phyloP scores from a whole-genome alignment of 352 stramenopile genomes.

The Phytophthora idaei region DNA sequence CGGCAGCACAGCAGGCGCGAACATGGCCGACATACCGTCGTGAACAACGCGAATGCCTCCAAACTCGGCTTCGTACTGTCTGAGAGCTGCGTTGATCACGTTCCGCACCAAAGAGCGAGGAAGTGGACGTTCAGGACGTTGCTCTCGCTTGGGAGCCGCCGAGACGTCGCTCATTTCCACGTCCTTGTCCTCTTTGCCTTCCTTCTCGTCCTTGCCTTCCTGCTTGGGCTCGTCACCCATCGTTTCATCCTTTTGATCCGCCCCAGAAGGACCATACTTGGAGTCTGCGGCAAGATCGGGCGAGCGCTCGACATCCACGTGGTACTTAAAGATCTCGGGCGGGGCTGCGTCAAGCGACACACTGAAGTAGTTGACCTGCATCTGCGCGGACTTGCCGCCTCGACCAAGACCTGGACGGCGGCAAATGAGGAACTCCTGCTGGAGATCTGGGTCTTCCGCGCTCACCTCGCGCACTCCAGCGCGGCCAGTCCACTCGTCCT shows the following conservation, averaged over 20 bases:
- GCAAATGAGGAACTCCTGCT: slow-evolving; percentile 53
- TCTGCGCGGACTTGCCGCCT: slow-evolving; percentile 40
- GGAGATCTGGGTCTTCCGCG: slow-evolving; percentile 48
- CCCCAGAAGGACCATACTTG: slow-evolving; percentile 57
- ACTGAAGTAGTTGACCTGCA: slow-evolving; percentile 74
- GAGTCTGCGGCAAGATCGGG: slow-evolving; percentile 37
- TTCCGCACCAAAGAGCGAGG: slow-evolving; percentile 58
- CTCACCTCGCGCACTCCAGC: slow-evolving; percentile 38
- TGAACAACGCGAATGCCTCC: slow-evolving; percentile 60
- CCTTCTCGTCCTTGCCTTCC: slow-evolving; percentile 39
- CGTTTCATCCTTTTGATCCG: slow-evolving; percentile 47
- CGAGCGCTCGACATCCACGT: slow-evolving; percentile 62
- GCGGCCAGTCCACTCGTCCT: slow-evolving; percentile 56
- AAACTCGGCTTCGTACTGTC: slow-evolving; percentile 61
- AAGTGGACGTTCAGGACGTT: slow-evolving; percentile 39
- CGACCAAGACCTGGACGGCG: slow-evolving; percentile 44
- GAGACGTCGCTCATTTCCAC: slow-evolving; percentile 52
- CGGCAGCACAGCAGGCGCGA: slow-evolving; percentile 50
- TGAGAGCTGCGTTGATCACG: slow-evolving; percentile 64
- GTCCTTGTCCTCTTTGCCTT: slow-evolving; percentile 41
- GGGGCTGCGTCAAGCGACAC: slow-evolving; percentile 52
- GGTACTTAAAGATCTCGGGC: slow-evolving; percentile 77
- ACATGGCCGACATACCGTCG: slow-evolving; percentile 70
- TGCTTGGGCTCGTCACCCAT: slow-evolving; percentile 45
- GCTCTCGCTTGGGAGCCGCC: slow-evolving; percentile 28